Conservation (phyloP, 2,329 filamentous ascomycete genomes). For the Didymella keratinophila region DNA sequence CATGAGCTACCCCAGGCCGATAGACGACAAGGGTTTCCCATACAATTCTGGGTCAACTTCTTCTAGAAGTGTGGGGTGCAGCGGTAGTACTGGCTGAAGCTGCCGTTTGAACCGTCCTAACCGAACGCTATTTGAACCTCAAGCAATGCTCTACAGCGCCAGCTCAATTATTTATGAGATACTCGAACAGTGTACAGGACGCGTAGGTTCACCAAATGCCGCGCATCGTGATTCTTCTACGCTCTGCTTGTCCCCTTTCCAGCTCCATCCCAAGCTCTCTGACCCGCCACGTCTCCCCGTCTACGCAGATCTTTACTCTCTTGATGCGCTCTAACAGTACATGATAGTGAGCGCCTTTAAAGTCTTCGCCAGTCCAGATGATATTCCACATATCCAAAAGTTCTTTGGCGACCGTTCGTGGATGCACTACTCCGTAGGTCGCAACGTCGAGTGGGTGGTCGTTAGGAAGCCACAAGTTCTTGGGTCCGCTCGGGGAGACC, state of each 20-base stretch:
- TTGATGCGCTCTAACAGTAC: constrained; percentile 40
- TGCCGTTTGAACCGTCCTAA: constrained; percentile 21
- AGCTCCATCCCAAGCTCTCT: constrained; percentile 43
- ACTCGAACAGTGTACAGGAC: background rate
- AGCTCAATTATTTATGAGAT: too few relatives aligned
- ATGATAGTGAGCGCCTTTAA: constrained; percentile 36
- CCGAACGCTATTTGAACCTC: constrained; percentile 20
- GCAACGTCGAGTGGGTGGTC: constrained; percentile 30
- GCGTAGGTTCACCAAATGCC: constrained; percentile 28
- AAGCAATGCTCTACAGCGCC: background rate
- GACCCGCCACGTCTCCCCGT: constrained; percentile 37
- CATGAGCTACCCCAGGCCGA: constrained; percentile 13
- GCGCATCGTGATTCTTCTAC: constrained; percentile 38
- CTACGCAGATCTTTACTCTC: constrained; percentile 42
- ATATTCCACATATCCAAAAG: constrained; percentile 46
- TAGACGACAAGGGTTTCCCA: constrained; percentile 14
- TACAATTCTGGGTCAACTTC: constrained; percentile 14
- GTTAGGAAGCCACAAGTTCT: constrained; percentile 27
- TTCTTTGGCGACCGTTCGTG: constrained; percentile 37
- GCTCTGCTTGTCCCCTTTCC: constrained; percentile 43
- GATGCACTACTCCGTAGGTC: constrained; percentile 36
- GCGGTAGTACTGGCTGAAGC: constrained; percentile 10
- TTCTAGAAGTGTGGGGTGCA: constrained; percentile 21
- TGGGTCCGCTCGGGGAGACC: constrained; percentile 25
- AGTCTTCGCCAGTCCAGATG: constrained; percentile 43